Percentiles rank a stretch among this genome's conserved stretches.
Conservation (phyloP, 2,329 filamentous ascomycete genomes). For the Pseudopithomyces maydicus region DNA sequence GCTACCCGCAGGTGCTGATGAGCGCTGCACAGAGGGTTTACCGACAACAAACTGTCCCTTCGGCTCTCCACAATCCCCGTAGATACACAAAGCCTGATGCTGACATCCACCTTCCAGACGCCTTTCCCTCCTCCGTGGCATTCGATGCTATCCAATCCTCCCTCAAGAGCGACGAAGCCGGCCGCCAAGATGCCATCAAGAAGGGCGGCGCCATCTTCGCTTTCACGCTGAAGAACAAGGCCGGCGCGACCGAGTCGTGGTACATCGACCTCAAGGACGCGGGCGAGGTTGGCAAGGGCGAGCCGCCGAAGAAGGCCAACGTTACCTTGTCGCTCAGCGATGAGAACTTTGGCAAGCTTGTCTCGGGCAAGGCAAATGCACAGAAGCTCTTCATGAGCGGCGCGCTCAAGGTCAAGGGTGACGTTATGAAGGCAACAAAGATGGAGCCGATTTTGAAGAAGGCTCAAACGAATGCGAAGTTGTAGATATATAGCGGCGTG, state of each 20-base stretch:
- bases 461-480: conserved; percentile 43
- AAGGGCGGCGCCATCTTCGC: conserved; percentile 85
- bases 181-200: conserved; percentile 87
- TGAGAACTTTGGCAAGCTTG: conserved; percentile 81
- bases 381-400: conserved; percentile 98
- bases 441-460: conserved; percentile 76
- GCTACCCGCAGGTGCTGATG: neutral
- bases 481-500: conserved; percentile 21
- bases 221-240: conserved; percentile 88
- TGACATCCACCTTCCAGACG: conserved; percentile 36
- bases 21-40: neutral
- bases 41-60: neutral
- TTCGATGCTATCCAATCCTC: conserved; percentile 85
- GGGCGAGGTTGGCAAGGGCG: conserved; percentile 79
- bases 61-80: neutral
- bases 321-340: conserved; percentile 88
- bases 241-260: conserved; percentile 83
- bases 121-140: conserved; percentile 86
- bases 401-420: conserved; percentile 97
- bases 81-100: neutral
- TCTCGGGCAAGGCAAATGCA: conserved; percentile 87
- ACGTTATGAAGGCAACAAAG: conserved; percentile 98
- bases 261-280: conserved; percentile 94
- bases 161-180: conserved; percentile 70
- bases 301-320: conserved; percentile 76